phyloP scores from a whole-genome alignment of 345 rosid species.

The Gossypium stocksii region DNA sequence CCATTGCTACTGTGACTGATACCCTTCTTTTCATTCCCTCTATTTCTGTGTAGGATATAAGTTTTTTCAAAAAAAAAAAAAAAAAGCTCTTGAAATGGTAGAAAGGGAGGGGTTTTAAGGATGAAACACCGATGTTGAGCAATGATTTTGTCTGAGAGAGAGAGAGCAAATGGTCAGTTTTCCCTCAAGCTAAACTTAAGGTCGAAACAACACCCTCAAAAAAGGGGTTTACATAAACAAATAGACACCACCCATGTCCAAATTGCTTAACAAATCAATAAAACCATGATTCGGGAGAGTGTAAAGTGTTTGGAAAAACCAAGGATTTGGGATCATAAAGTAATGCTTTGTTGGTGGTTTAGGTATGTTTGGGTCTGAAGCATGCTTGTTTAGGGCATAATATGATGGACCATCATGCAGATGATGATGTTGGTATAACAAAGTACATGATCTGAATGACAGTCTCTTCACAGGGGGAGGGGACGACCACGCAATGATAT shows the following conservation, averaged over 20 bases:
- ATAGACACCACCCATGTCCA: slow-evolving; percentile 8
- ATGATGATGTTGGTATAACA: slow-evolving; percentile 32
- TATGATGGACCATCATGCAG: slow-evolving; percentile 26
- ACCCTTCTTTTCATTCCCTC: slow-evolving; percentile 15
- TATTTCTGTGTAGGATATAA: slow-evolving; percentile 2
- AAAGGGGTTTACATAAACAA: slow-evolving; percentile 11
- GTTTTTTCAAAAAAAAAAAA: neutral
- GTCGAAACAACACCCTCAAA: slow-evolving; percentile 7
- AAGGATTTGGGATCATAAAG: no score
- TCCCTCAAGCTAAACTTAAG: slow-evolving; percentile 11
- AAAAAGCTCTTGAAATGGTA: slow-evolving; percentile 21
- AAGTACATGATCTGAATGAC: slow-evolving; percentile 26
- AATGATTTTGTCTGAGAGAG: slow-evolving; percentile 45
- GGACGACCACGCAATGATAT: neutral
- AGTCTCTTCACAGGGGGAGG: slow-evolving; percentile 15
- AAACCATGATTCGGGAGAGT: no score
- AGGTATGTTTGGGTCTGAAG: no score
- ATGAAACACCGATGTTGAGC: slow-evolving; percentile 26
- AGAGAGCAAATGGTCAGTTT: slow-evolving; percentile 23
- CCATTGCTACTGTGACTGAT: neutral
- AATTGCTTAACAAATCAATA: no score
- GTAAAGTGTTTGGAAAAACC: no score
- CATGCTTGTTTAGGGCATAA: slow-evolving; percentile 27
- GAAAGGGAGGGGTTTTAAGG: slow-evolving; percentile 23
- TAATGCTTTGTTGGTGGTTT: no score